Base-by-base conservation (phyloP, 306 rosid genomes). In the Quercus berberidifolia region DNA sequence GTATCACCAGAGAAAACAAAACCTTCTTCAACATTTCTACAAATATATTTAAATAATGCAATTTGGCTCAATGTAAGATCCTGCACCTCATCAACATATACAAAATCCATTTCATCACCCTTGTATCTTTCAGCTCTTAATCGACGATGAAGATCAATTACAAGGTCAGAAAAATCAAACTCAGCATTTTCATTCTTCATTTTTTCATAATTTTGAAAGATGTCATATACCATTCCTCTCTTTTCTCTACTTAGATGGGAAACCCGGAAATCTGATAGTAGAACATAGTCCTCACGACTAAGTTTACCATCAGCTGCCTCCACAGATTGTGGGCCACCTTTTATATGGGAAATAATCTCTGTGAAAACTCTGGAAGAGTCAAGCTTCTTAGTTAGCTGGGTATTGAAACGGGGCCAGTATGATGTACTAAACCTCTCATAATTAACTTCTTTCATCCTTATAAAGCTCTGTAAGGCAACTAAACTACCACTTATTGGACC, bases 1-100 rank as follows among this genome's bases (percentile, higher is more conserved):
- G 98, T 91, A 75, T 93, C 98, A 13, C 98, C 97, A 4, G 94
- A 88, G 71, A 93, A 93, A 56, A 93, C 93, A 77, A 93, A 93
- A 6, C 98, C 98, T 43, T 91, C 98, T n/a, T 93, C 94, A 0
- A 91, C 87, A 84, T 93, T 88, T 76, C 70, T 78, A 83, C 98
- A 89, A 25, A 93, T 79, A 77, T 90, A 71, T 78, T 85, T 93
- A 58, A 93, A 93, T 51, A 93, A 76, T 54, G 93, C 88, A 78
- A 91, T 88, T 82, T 93, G 98, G 82, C 88, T 86, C 94, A 93
- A 89, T 26, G 92, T 89, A 5, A 93, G 83, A 79, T 93, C 98
- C 46, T 93, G 98, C 68, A 93, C 98, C 85, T 93, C 98, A 73
- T 93, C 98, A 65, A 93, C 87, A 51, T 89, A 93, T 19, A 93